A percentile compares a stretch with the other conserved stretches of the same genome.
These are phyloP conservation scores for Serendipita indica DNA, from an alignment of 768 basidiomycete species.

Conservation along the genomic window DNA sequence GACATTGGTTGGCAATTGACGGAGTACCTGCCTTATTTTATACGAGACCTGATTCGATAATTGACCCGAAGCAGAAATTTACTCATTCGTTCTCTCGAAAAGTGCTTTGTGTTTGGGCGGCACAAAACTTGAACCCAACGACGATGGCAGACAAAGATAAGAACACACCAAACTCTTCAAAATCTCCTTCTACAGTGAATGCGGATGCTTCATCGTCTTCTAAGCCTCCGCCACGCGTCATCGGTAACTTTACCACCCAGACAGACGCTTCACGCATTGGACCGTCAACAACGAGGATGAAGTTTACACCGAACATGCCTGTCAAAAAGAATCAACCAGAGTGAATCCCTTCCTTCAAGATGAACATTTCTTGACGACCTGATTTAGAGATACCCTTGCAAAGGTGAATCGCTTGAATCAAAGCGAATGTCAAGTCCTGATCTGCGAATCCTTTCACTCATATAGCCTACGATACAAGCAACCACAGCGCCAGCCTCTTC, in stretches of 20 bases:
- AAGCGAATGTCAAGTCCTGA: too few species aligned
- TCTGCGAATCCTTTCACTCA: background rate
- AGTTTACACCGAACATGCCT: constrained; percentile 8
- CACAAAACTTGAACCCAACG: background rate
- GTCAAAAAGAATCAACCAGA: background rate
- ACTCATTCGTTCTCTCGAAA: too few species aligned
- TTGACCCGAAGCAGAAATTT: too few species aligned
- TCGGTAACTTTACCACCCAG: constrained; percentile 1
- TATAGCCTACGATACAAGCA: background rate
- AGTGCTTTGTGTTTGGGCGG: background rate
- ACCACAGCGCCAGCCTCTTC: background rate
- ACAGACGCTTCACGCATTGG: background rate
- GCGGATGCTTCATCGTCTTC: background rate
- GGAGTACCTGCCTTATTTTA: background rate
- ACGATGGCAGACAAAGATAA: constrained; percentile 1
- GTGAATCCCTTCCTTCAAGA: background rate
- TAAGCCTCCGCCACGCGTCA: background rate
- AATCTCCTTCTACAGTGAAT: background rate
- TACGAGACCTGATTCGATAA: background rate
- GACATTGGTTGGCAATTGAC: background rate
- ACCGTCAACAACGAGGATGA: background rate
- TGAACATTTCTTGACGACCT: background rate
- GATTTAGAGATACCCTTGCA: background rate
- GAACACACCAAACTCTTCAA: background rate
- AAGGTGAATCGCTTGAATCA: background rate